Evolutionary conservation across 148 eudicot species (phyloP).

Genomic region (Camellia sinensis): DNA sequence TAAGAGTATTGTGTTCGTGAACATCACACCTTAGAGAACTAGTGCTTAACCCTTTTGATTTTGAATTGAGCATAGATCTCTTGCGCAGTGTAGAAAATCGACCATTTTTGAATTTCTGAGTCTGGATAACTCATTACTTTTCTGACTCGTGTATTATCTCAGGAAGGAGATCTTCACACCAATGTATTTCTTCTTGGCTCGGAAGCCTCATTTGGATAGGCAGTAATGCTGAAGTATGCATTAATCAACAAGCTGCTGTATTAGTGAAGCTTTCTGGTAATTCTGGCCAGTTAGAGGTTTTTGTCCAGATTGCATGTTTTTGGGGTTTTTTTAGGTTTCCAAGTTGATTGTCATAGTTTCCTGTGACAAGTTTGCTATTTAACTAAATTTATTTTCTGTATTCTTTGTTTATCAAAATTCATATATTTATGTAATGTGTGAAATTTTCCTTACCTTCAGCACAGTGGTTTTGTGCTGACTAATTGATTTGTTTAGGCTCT

Average conservation of each 20-base stretch:
- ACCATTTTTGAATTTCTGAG: not conserved
- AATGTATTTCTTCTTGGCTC: constrained; percentile 68
- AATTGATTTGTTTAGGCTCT: not conserved
- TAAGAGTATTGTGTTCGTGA: not conserved
- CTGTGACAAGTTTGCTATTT: too few relatives aligned
- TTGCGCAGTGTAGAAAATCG: not conserved
- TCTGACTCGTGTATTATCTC: constrained; percentile 1
- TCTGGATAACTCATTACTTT: too few relatives aligned
- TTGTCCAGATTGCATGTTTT: not conserved
- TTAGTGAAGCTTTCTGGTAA: not conserved
- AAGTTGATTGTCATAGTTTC: not conserved
- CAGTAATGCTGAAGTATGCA: too few relatives aligned
- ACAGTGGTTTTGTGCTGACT: not conserved
- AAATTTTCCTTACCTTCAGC: not conserved
- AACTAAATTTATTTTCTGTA: not conserved
- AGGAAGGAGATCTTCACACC: constrained; percentile 82
- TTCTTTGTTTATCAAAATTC: not conserved
- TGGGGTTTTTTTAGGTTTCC: not conserved
- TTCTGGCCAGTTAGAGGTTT: not conserved
- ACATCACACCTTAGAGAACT: not conserved
- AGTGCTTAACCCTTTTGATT: constrained; percentile 4
- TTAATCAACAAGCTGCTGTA: not conserved
- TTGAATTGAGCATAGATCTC: not conserved
- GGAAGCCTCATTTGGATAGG: constrained; percentile 45
- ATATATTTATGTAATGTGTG: not conserved